Evolutionary conservation across 805 yeast species (phyloP), one percentile per base, ranked within the genome.

Genomic region (Candida ipomoeae): DNA sequence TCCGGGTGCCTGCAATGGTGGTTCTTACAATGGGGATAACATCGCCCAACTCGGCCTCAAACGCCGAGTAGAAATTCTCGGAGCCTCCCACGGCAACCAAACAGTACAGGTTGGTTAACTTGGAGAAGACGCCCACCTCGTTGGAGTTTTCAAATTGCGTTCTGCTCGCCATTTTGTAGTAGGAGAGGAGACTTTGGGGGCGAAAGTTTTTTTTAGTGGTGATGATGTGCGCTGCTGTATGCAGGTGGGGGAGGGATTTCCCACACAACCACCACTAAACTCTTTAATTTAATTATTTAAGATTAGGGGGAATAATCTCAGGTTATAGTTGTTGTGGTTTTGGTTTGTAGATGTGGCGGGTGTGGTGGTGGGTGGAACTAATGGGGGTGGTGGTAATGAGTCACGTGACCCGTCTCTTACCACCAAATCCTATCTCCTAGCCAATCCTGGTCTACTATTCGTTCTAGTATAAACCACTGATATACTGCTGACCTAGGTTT

Each of bases 71-170:
- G 60, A 80, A 80, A 66, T 79, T 78, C 63, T 79, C 85, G 40
- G 97, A 90, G 31, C 97, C 99, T 55, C 99, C 98, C 49, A 94
- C 89, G 6, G 99, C 96, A 50, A 92, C 97, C 61, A 94, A 78
- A 67, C 96, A 88, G 79, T 94, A 94, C 31, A 96, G 85, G 80
- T 94, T 94, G 63, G 99, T 94, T 62, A 94, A 80, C 69, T 89
- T 94, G 72, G 97, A 79, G 64, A 91, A 91, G 50, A 91, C 97
- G 66, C 97, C 97, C 58, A 91, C 89, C 70, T 87, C 94, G 67
- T 87, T 87, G 39, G 91, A 85, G 69, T 87, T 87, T 71, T 87
- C 94, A 73, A 87, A 87, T 67, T 82, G 87, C 50, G 88, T 81
- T 78, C 88, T 83, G 51, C 83, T 70, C 58, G 87, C 86, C 88